phyloP scores from a whole-genome alignment of 371 early-diverging fungal genomes.

The Zancudomyces culisetae region DNA sequence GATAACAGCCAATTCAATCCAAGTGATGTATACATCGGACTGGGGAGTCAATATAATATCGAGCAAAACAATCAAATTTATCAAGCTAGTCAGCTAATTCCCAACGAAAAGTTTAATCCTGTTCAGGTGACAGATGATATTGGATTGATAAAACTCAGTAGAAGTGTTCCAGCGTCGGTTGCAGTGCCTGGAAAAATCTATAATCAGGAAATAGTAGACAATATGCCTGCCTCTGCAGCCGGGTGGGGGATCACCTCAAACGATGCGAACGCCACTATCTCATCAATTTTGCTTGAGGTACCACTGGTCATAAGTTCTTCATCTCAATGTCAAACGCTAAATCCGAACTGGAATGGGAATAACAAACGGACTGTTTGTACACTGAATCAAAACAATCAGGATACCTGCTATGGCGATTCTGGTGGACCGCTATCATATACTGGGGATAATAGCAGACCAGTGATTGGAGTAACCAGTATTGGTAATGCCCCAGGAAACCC shows the following conservation, averaged over 20 bases:
- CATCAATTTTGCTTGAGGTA: conserved; percentile 12
- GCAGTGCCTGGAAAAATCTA: conserved; percentile 9
- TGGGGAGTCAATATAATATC: not conserved
- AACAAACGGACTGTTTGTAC: conserved; percentile 13
- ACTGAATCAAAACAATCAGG: conserved; percentile 7
- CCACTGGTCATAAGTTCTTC: conserved; percentile 6
- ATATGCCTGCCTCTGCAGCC: conserved; percentile 10
- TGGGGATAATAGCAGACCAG: not conserved
- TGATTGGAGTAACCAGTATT: conserved; percentile 1
- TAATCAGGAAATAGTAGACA: conserved; percentile 4
- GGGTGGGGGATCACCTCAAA: conserved; percentile 18
- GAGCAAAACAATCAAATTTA: not conserved
- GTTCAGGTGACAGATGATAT: conserved; percentile 9
- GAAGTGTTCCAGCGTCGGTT: conserved; percentile 3
- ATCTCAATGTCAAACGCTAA: conserved; percentile 4
- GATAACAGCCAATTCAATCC: not conserved
- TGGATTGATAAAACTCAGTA: conserved; percentile 10
- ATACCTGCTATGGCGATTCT: conserved; percentile 21
- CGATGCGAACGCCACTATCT: not conserved
- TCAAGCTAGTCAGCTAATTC: conserved; percentile 6
- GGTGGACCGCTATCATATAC: conserved; percentile 10
- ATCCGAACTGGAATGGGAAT: not conserved
- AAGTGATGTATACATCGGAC: not conserved
- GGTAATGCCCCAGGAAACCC: not conserved
- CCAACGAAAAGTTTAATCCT: conserved; percentile 10